phyloP scores from a whole-genome alignment of 2,329 filamentous ascomycete species.

The Aspergillus brasiliensis region DNA sequence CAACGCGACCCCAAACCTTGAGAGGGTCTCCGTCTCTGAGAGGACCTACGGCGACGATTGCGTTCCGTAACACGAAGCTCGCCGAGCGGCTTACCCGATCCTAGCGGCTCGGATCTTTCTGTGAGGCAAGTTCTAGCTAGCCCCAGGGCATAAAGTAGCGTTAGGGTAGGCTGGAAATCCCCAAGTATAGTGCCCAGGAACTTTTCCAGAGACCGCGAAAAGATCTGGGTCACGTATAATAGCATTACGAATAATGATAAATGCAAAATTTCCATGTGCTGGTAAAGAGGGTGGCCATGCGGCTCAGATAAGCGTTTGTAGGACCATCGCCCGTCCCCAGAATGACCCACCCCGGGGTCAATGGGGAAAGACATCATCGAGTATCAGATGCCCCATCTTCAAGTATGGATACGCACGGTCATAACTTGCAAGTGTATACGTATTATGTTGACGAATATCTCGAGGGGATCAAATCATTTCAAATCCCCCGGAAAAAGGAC shows the following conservation, averaged over 20 bases:
- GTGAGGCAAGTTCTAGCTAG: background rate
- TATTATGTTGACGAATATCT: too few relatives aligned
- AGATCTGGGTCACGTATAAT: background rate
- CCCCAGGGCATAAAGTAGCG: background rate
- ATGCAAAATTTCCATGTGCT: background rate
- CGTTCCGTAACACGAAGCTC: background rate
- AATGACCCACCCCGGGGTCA: slow-evolving; percentile 1
- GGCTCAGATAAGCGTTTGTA: background rate
- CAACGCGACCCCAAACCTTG: background rate
- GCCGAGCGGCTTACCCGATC: background rate
- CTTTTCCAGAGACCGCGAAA: background rate
- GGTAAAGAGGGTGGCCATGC: background rate
- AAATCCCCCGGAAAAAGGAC: too few relatives aligned
- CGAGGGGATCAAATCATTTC: too few relatives aligned
- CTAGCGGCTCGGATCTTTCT: background rate
- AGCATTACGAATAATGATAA: background rate
- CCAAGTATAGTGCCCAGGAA: background rate
- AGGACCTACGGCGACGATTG: background rate
- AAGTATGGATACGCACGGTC: too few relatives aligned
- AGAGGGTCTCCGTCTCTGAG: background rate
- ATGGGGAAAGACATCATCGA: background rate
- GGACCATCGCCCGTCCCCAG: background rate
- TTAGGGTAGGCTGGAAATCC: background rate
- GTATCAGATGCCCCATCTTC: background rate
- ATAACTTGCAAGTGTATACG: too few relatives aligned